Evolutionary conservation across 202 grass and related monocot species (phyloP), one percentile per base, ranked within the genome.

Genomic region (Musa balbisiana): DNA sequence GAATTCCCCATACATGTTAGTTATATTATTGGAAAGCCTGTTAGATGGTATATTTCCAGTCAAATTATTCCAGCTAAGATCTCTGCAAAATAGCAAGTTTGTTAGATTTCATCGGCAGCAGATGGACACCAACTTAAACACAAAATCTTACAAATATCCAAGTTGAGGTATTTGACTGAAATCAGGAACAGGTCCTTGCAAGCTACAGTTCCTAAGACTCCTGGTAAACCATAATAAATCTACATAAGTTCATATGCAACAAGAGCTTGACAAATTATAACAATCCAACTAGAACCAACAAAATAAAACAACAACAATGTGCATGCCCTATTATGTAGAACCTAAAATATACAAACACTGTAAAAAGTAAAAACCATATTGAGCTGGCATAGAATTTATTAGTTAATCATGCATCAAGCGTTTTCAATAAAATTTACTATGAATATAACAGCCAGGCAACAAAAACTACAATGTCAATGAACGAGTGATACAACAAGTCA

Each of bases 141-240:
- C 49, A 16, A 26, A 56, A 70, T 76, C 88, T 92, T 80, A 99
- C 95, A 99, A 62, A 78, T 99, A 99, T 54, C 82, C 87, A 82
- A 99, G 85, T 81, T 90, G 74, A 56, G 13, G 78, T 70, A 99
- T 92, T 51, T 22, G 69, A 81, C 95, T 94, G 43, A 99, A 53
- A 87, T 99, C 95, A 76, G 95, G 91, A 72, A 99, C 68, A 80
- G 71, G 11, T 82, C 95, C 95, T 81, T 90, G 83, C 81, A 99
- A 88, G 79, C 82, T 88, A 78, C 95, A 99, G 77, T 99, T 99
- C 69, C 95, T 85, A 83, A 99, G 72, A 85, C 95, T 99, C 91
- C 95, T 99, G 85, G 79, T 80, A 78, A 82, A 22, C 81, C 23
- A 82, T 76, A 84, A 84, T 27, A 14, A 62, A 64, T 56, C 16